phyloP scores from a whole-genome alignment of 2,329 filamentous ascomycete genomes.

The Aspergillus fischeri region DNA sequence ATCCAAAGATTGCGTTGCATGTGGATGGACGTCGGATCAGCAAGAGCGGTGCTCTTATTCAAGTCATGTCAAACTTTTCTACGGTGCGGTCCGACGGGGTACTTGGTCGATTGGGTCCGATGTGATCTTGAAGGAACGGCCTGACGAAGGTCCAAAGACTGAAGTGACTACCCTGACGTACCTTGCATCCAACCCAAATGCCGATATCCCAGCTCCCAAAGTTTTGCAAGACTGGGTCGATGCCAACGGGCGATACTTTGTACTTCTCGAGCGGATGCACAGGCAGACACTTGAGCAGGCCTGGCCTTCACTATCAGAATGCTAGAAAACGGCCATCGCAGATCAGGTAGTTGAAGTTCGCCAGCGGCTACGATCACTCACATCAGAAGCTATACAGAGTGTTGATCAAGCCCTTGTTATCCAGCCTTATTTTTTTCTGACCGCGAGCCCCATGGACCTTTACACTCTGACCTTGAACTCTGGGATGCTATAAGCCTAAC shows the following conservation, averaged over 20 bases:
- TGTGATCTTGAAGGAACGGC: conserved; percentile 18
- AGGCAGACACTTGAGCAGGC: conserved; percentile 15
- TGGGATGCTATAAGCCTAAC: conserved; percentile 11
- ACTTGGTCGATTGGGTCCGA: conserved; percentile 18
- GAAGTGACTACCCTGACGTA: conserved; percentile 8
- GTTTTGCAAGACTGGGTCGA: conserved; percentile 17
- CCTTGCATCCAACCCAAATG: conserved; percentile 2
- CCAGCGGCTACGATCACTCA: conserved; percentile 10
- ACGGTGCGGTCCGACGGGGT: conserved; percentile 8
- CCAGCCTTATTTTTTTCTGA: conserved; percentile 14
- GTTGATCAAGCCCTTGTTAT: conserved; percentile 14
- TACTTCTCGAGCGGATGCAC: conserved; percentile 10
- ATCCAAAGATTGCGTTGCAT: conserved; percentile 4
- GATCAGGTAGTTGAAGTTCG: conserved; percentile 14
- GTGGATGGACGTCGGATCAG: conserved; percentile 8
- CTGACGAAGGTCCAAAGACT: conserved; percentile 11
- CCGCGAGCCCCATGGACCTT: conserved; percentile 9
- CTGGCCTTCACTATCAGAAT: conserved; percentile 13
- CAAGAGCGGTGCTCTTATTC: conserved; percentile 10
- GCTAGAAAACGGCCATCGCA: conserved; percentile 12
- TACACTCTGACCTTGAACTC: conserved; percentile 16
- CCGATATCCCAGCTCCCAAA: conserved; percentile 13
- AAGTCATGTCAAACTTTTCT: conserved; percentile 16
- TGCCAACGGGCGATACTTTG: conserved; percentile 12
- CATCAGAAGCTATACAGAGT: conserved; percentile 10